These are phyloP conservation scores for Saccharomycopsis olivae DNA, from an alignment of 805 yeast species.

Conservation along the genomic window DNA sequence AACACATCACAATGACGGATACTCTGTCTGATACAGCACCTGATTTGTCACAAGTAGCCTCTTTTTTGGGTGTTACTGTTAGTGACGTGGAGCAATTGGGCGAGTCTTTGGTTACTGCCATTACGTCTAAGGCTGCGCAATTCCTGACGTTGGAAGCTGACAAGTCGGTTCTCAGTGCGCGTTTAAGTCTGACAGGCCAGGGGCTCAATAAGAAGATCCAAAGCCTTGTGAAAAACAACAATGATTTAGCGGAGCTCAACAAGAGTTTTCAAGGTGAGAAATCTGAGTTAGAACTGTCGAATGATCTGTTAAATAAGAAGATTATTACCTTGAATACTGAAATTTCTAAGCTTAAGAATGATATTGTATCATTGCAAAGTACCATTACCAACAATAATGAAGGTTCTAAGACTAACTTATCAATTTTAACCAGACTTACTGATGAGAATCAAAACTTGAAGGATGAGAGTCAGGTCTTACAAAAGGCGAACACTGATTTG, in stretches of 20 bases:
- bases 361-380: slow-evolving; percentile 18
- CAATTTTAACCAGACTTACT: slow-evolving; percentile 30
- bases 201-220: slow-evolving; percentile 22
- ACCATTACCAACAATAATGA: slow-evolving; percentile 26
- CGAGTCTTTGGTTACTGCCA: background rate
- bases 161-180: slow-evolving; percentile 22
- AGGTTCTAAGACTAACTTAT: slow-evolving; percentile 31
- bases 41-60: slow-evolving; percentile 1
- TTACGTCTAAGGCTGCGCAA: slow-evolving; percentile 20
- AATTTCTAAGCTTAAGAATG: slow-evolving; percentile 25
- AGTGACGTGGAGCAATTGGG: slow-evolving; percentile 3
- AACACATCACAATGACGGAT: background rate
- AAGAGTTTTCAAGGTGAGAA: slow-evolving; percentile 30
- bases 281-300: slow-evolving; percentile 26
- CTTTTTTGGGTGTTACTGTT: slow-evolving; percentile 2
- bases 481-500: slow-evolving; percentile 6
- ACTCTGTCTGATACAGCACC: background rate
- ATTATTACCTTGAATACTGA: slow-evolving; percentile 30
- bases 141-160: slow-evolving; percentile 24
- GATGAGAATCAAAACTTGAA: slow-evolving; percentile 29
- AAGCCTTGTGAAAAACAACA: slow-evolving; percentile 19
- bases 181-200: slow-evolving; percentile 25
- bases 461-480: slow-evolving; percentile 25
- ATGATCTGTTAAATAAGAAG: slow-evolving; percentile 30
- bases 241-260: slow-evolving; percentile 15